These are phyloP conservation scores for Lecanicillium sp. DNA, from an alignment of 2,329 filamentous ascomycete genomes.

Conservation along the genomic window DNA sequence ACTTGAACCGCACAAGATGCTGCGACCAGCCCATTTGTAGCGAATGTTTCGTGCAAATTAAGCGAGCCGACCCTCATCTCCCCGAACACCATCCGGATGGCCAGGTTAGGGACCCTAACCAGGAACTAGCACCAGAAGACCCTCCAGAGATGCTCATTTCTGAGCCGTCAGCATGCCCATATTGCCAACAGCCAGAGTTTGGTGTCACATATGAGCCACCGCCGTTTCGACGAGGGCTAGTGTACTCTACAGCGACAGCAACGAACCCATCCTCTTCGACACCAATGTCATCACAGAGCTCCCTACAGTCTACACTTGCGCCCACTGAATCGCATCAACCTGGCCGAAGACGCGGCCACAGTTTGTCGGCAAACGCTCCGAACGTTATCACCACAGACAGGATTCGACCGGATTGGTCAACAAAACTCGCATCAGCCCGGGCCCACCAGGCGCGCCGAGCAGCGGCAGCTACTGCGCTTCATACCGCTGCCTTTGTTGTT, in stretches of 20 bases:
- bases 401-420: slow-evolving; percentile 89
- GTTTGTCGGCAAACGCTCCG: slow-evolving; percentile 72
- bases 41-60: slow-evolving; percentile 98
- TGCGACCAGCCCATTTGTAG: slow-evolving; percentile 96
- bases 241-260: slow-evolving; percentile 49
- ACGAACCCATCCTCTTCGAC: slow-evolving; percentile 36
- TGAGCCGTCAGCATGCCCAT: slow-evolving; percentile 86
- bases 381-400: slow-evolving; percentile 88
- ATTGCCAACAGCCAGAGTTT: slow-evolving; percentile 91
- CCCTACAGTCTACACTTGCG: slow-evolving; percentile 54
- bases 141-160: slow-evolving; percentile 66
- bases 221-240: slow-evolving; percentile 76
- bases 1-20: slow-evolving; percentile 88
- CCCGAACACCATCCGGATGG: slow-evolving; percentile 65
- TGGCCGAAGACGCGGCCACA: slow-evolving; percentile 43
- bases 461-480: slow-evolving; percentile 86
- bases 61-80: slow-evolving; percentile 82
- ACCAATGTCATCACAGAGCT: slow-evolving; percentile 82
- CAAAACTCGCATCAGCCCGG: slow-evolving; percentile 77
- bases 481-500: slow-evolving; percentile 91
- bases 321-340: slow-evolving; percentile 28
- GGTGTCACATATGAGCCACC: slow-evolving; percentile 92
- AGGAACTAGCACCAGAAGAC: slow-evolving; percentile 37
- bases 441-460: slow-evolving; percentile 79
- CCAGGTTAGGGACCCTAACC: slow-evolving; percentile 25